Base-by-base conservation (phyloP, 768 basidiomycete genomes). In the Thelephora ganbajun region DNA sequence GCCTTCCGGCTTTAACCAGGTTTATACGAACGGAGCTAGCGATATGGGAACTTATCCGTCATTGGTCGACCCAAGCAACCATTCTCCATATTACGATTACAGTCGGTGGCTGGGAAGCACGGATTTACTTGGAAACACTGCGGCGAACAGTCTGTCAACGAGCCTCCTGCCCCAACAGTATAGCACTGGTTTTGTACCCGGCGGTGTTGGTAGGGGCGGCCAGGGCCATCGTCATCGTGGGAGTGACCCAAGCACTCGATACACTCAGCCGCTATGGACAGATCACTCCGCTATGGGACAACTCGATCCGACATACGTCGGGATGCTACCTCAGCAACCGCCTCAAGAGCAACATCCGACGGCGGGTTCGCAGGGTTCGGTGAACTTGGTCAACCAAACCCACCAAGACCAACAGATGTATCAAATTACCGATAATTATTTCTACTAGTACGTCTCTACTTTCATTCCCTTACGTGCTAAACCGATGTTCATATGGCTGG, bases 141-240 rank as follows among this genome's bases (percentile, higher is more conserved):
- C 57, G 20, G 48, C 63, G 46, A 56, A 64, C 50, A 68, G 73
- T 39, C 56, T 85, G 37, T 80, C 83, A 18, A 85, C 83, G 14
- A 79, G 81, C 0, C 80, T 82, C 20, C 69, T 86, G 37, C 80
- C 83, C 0, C 82, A 83, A 52, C 66, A 80, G 54, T 86, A 83
- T 58, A 84, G 80, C 62, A 83, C 83, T 3, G 83, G 82, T 0
- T 63, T 84, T 43, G 69, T 74, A 2, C 79, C 78, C 51, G 74
- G 75, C 35, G 66, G 70, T 34, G 46, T 74, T 2, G 79, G 78
- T 51, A 74, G 75, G 35, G 66, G 70, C 34, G 46, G 33, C 33
- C 26, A 30, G 26, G 9, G 26, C 9, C 26, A 30, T 30, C 26
- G 26, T 4, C 26, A 4, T 4, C 26, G 26, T 37, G 48, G 59